These are phyloP conservation scores for Penicillium atrosanguineum DNA, from an alignment of 495 filamentous ascomycete species.

Conservation along the genomic window DNA sequence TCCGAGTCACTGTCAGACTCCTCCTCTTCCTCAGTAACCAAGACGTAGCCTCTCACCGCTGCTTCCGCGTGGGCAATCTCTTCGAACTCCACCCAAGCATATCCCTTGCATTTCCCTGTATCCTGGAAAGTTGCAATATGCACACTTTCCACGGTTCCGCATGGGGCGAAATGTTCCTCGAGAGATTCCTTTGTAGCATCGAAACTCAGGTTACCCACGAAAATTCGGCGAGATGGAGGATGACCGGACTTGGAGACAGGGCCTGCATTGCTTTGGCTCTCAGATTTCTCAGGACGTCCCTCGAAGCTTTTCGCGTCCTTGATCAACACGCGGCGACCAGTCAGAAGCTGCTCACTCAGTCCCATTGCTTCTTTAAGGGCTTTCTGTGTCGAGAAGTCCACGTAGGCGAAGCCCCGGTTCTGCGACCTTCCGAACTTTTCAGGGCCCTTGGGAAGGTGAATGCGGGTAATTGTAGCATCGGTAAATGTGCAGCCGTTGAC, in stretches of 20 bases:
- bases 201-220: constrained; percentile 89
- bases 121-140: constrained; percentile 96
- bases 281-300: constrained; percentile 64
- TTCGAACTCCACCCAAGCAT: constrained; percentile 89
- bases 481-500: constrained; percentile 65
- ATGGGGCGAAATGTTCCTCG: constrained; percentile 73
- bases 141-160: constrained; percentile 73
- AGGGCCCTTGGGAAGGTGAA: constrained; percentile 67
- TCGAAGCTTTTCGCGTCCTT: constrained; percentile 87
- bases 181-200: constrained; percentile 79
- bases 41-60: constrained; percentile 79
- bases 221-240: constrained; percentile 73
- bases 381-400: constrained; percentile 75
- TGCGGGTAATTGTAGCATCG: constrained; percentile 68
- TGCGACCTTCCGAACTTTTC: constrained; percentile 50
- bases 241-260: constrained; percentile 44
- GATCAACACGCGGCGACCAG: constrained; percentile 79
- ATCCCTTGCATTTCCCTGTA: constrained; percentile 95
- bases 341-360: constrained; percentile 73
- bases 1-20: constrained; percentile 37
- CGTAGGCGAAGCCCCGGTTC: constrained; percentile 93
- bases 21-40: constrained; percentile 58
- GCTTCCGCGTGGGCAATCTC: constrained; percentile 68
- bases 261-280: constrained; percentile 36
- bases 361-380: constrained; percentile 70